Evolutionary conservation across 805 yeast genomes (phyloP).

Genomic region (Kluyveromyces wickerhamii): DNA sequence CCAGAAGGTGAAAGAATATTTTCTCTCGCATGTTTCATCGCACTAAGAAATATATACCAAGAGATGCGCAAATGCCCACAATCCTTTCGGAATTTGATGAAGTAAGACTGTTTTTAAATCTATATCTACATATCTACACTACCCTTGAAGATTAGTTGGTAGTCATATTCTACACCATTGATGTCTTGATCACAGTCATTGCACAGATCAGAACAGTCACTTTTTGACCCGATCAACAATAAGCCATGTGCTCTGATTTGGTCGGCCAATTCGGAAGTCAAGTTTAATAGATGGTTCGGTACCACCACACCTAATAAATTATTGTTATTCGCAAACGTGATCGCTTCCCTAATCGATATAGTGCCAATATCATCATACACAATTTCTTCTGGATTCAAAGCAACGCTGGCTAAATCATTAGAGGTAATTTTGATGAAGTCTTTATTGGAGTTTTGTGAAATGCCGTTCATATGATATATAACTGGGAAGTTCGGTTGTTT

Average conservation of each 20-base stretch:
- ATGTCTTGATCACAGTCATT: conserved; percentile 11
- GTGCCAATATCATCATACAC: conserved; percentile 14
- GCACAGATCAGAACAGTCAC: not conserved
- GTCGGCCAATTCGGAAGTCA: conserved; percentile 70
- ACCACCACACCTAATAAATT: conserved; percentile 80
- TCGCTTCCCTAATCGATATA: conserved; percentile 43
- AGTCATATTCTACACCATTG: conserved; percentile 20
- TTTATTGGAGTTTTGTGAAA: conserved; percentile 25
- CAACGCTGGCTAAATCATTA: conserved; percentile 20
- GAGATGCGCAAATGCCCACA: not conserved
- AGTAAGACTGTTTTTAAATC: too few species aligned
- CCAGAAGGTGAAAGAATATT: conserved; percentile 40
- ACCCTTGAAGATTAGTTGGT: conserved; percentile 17
- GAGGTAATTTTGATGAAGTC: conserved; percentile 25
- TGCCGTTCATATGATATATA: conserved; percentile 71
- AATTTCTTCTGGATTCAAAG: conserved; percentile 13
- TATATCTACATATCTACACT: conserved; percentile 10
- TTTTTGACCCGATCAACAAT: conserved; percentile 61
- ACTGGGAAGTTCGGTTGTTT: conserved; percentile 98
- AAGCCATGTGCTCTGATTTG: conserved; percentile 74
- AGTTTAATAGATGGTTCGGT: conserved; percentile 57
- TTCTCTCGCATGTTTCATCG: conserved; percentile 18
- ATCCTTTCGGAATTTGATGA: too few species aligned
- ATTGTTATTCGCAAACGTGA: conserved; percentile 69
- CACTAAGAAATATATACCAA: not conserved